phyloP scores from a whole-genome alignment of 768 basidiomycete species.

The Phlegmacium glaucopus region DNA sequence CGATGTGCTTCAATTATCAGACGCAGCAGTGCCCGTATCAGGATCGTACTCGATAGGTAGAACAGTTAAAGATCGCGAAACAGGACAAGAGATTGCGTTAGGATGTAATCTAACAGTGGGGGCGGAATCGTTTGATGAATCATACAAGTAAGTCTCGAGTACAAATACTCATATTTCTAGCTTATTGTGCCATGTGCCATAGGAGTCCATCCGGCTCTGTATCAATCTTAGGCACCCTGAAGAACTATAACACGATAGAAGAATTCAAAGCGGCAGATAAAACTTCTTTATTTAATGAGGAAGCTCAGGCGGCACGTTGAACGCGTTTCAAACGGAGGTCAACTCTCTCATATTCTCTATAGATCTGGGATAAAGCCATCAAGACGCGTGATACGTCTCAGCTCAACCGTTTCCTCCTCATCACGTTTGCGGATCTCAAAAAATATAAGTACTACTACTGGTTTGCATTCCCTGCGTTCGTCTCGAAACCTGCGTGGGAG shows the following conservation, averaged over 20 bases:
- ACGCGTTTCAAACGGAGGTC: neutral
- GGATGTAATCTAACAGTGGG: slow-evolving; percentile 65
- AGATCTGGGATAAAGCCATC: slow-evolving; percentile 72
- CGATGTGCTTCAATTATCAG: slow-evolving; percentile 81
- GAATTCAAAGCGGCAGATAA: slow-evolving; percentile 92
- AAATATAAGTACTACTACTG: slow-evolving; percentile 98
- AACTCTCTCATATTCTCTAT: neutral
- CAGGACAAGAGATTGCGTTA: slow-evolving; percentile 69
- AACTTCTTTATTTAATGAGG: slow-evolving; percentile 73
- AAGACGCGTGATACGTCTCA: slow-evolving; percentile 48
- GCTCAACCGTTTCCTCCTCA: slow-evolving; percentile 79
- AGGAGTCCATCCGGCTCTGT: slow-evolving; percentile 51
- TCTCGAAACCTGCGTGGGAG: slow-evolving; percentile 89
- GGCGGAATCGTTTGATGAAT: slow-evolving; percentile 57
- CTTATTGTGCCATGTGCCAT: slow-evolving; percentile 5
- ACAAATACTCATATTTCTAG: neutral
- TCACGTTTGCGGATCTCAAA: slow-evolving; percentile 96
- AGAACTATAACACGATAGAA: slow-evolving; percentile 97
- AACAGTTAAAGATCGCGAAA: slow-evolving; percentile 72
- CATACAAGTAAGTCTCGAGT: slow-evolving; percentile 35
- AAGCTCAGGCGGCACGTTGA: slow-evolving; percentile 60
- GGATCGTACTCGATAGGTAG: slow-evolving; percentile 73
- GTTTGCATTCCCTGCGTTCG: slow-evolving; percentile 96
- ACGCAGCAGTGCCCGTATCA: slow-evolving; percentile 58
- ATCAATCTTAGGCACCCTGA: slow-evolving; percentile 61